A percentile compares a stretch with the other conserved stretches of the same genome.
These are phyloP conservation scores for Eucalyptus brandiana DNA, from an alignment of 345 rosid genomes.

Conservation along the genomic window DNA sequence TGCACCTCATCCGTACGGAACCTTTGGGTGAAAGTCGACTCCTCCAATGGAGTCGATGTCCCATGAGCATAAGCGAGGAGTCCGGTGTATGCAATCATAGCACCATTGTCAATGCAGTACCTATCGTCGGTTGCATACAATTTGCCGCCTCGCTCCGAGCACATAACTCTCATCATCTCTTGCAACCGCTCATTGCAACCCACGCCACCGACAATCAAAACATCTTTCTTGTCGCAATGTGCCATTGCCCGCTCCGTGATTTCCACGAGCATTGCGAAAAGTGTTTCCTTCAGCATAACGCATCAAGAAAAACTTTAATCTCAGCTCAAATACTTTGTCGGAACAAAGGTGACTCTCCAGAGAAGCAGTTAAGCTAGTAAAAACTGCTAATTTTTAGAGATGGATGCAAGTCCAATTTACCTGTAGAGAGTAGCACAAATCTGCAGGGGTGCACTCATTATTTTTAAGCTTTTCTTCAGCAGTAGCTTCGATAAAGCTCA, in stretches of 20 bases:
- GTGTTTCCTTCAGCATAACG: conserved; percentile 42
- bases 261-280: conserved; percentile 96
- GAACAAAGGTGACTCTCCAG: not conserved
- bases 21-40: conserved; percentile 82
- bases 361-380: not conserved
- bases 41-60: conserved; percentile 57
- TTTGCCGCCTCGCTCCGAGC: conserved; percentile 69
- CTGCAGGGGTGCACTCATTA: conserved; percentile 84
- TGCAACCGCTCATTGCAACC: conserved; percentile 95
- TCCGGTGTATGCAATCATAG: conserved; percentile 98
- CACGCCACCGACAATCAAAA: conserved; percentile 91
- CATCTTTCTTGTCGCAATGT: conserved; percentile 83
- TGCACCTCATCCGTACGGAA: conserved; percentile 94
- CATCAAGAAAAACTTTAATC: not conserved
- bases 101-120: conserved; percentile 92
- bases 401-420: conserved; percentile 7
- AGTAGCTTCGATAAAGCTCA: conserved; percentile 81
- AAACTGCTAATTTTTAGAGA: not conserved
- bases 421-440: conserved; percentile 93
- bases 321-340: not conserved
- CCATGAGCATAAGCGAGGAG: conserved; percentile 75
- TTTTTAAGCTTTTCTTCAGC: conserved; percentile 77
- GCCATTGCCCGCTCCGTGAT: conserved; percentile 98
- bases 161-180: conserved; percentile 97
- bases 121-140: conserved; percentile 87